A percentile compares a stretch with the other conserved stretches of the same genome.
phyloP scores from a whole-genome alignment of 495 filamentous ascomycete species.

The Hypoxylon fuscum region DNA sequence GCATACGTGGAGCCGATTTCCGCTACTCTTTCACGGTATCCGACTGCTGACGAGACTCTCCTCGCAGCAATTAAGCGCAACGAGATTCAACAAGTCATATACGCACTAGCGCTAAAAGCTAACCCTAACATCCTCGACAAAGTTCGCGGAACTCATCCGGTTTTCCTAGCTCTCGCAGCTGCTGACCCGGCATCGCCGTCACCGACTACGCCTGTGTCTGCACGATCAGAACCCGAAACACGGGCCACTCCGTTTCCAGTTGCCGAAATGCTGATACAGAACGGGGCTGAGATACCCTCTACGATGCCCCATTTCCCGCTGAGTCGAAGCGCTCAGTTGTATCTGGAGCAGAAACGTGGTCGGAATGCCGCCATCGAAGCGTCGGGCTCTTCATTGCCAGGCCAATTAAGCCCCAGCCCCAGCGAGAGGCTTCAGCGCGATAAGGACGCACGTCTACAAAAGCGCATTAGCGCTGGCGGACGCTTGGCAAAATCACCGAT shows the following conservation, averaged over 20 bases:
- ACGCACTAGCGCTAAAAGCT: slow-evolving; percentile 86
- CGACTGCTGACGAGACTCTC: slow-evolving; percentile 86
- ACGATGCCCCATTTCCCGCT: slow-evolving; percentile 79
- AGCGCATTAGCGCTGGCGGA: slow-evolving; percentile 70
- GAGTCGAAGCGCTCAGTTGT: slow-evolving; percentile 76
- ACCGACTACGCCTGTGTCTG: slow-evolving; percentile 44
- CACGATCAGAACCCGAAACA: slow-evolving; percentile 43
- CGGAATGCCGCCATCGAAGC: slow-evolving; percentile 54
- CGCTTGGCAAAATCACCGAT: slow-evolving; percentile 66
- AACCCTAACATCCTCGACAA: slow-evolving; percentile 90
- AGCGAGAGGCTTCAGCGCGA: slow-evolving; percentile 58
- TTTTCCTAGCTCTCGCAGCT: slow-evolving; percentile 93
- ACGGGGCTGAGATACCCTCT: slow-evolving; percentile 86
- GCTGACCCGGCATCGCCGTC: slow-evolving; percentile 85
- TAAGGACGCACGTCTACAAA: slow-evolving; percentile 65
- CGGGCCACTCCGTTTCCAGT: slow-evolving; percentile 74
- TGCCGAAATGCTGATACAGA: slow-evolving; percentile 92
- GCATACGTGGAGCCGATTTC: slow-evolving; percentile 83
- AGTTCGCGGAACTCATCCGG: slow-evolving; percentile 83
- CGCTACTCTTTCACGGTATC: slow-evolving; percentile 76
- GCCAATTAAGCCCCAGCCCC: slow-evolving; percentile 31
- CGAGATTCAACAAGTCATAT: slow-evolving; percentile 89
- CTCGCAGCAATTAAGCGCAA: slow-evolving; percentile 95
- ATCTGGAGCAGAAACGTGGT: slow-evolving; percentile 82
- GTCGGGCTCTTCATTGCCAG: slow-evolving; percentile 37